A percentile compares a stretch with the other conserved stretches of the same genome.
Conservation (phyloP, 1,284 basidiomycete species). For the Puccinia brachypodii region DNA sequence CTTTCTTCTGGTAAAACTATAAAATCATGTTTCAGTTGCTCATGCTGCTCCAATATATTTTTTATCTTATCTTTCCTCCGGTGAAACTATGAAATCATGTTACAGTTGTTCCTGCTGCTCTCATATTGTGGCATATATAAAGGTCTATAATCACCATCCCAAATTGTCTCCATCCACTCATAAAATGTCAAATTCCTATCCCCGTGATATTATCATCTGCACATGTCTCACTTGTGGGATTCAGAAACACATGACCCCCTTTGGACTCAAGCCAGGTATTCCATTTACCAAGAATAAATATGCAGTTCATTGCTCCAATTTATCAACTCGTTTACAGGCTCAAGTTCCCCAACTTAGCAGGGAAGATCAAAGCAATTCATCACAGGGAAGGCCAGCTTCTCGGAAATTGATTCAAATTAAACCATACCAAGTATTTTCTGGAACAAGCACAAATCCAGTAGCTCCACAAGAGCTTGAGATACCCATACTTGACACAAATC, state of each 20-base stretch:
- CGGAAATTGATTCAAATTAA: neutral
- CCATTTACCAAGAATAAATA: neutral
- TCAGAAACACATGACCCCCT: constrained; percentile 7
- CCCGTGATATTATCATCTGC: neutral
- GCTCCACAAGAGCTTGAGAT: neutral
- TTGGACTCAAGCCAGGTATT: neutral
- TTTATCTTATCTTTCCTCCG: too few species aligned
- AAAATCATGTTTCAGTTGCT: too few species aligned
- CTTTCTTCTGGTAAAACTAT: too few species aligned
- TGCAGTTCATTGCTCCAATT: neutral
- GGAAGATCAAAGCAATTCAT: neutral
- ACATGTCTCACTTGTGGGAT: constrained; percentile 7
- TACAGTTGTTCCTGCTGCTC: too few species aligned
- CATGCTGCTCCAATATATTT: too few species aligned
- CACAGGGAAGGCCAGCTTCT: neutral
- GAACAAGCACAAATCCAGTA: neutral
- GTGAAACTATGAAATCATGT: too few species aligned
- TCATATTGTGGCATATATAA: too few species aligned
- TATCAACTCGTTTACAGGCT: neutral
- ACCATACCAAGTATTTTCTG: neutral
- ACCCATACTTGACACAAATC: neutral
- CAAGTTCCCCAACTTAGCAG: neutral
- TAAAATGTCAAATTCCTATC: neutral
- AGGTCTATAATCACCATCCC: neutral
- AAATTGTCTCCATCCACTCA: neutral